phyloP scores from a whole-genome alignment of 2,329 filamentous ascomycete species.

The Alternaria gaisen region DNA sequence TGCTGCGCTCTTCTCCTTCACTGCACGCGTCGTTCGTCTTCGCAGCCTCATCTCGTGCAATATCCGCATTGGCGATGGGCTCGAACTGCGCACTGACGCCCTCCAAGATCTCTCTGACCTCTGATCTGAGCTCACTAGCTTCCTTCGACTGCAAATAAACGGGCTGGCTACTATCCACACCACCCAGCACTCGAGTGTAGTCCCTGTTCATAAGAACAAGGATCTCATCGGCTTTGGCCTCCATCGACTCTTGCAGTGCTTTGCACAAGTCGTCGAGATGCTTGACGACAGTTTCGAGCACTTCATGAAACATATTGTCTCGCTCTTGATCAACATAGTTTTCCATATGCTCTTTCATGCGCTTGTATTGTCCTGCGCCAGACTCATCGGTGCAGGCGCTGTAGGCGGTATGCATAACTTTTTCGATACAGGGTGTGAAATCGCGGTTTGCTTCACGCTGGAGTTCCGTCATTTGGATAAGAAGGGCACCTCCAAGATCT shows the following conservation, averaged over 20 bases:
- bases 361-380: conserved; percentile 58
- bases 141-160: conserved; percentile 13
- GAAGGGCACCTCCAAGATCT: conserved; percentile 46
- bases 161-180: conserved; percentile 19
- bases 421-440: conserved; percentile 60
- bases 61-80: conserved; percentile 29
- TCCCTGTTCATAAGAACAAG: conserved; percentile 48
- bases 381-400: conserved; percentile 54
- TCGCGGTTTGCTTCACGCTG: conserved; percentile 65
- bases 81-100: conserved; percentile 34
- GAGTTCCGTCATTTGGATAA: conserved; percentile 52
- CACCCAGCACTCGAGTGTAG: conserved; percentile 50
- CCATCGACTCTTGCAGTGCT: conserved; percentile 55
- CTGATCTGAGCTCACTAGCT: conserved; percentile 24
- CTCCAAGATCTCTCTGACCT: conserved; percentile 27
- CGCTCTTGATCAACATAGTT: conserved; percentile 54
- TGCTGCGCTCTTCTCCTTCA: not conserved
- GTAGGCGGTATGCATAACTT: conserved; percentile 60
- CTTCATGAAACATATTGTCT: conserved; percentile 60
- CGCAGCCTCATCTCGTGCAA: not conserved
- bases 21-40: not conserved
- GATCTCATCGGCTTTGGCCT: conserved; percentile 58
- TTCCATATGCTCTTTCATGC: conserved; percentile 64
- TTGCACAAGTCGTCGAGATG: conserved; percentile 55
- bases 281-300: conserved; percentile 53